Conservation (phyloP, 768 basidiomycete genomes). For the Xerocomellus intermedius region DNA sequence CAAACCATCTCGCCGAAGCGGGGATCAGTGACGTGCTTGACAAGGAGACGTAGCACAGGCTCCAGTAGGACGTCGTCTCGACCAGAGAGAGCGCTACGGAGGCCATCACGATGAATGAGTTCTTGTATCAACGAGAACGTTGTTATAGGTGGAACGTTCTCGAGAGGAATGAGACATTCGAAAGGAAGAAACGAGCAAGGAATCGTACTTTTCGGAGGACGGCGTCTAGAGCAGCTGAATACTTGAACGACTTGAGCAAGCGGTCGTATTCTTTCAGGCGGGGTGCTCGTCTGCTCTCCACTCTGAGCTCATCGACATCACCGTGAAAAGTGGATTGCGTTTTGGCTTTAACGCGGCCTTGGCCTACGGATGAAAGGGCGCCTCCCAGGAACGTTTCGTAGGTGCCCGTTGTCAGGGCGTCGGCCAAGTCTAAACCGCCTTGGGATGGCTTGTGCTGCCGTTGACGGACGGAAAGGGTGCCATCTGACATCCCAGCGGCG, state of each 20-base stretch:
- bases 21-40: constrained; percentile 85
- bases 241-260: constrained; percentile 88
- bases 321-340: constrained; percentile 49
- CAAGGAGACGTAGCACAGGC: constrained; percentile 81
- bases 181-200: background rate
- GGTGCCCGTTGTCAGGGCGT: constrained; percentile 48
- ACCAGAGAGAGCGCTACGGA: constrained; percentile 80
- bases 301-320: constrained; percentile 72
- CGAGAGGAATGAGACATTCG: background rate
- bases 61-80: constrained; percentile 93
- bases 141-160: constrained; percentile 83
- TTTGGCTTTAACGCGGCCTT: constrained; percentile 50
- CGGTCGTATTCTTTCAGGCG: constrained; percentile 86
- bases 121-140: constrained; percentile 92
- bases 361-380: constrained; percentile 53
- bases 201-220: constrained; percentile 74
- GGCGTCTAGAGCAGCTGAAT: constrained; percentile 90
- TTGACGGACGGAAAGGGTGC: constrained; percentile 94
- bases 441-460: constrained; percentile 78
- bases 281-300: constrained; percentile 69
- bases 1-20: constrained; percentile 90
- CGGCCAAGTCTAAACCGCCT: constrained; percentile 36
- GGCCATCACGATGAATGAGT: constrained; percentile 86
- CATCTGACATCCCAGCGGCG: constrained; percentile 96
- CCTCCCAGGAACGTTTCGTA: constrained; percentile 69